These are phyloP conservation scores for Diaporthe vexans DNA, from an alignment of 2,329 filamentous ascomycete genomes.

Conservation along the genomic window DNA sequence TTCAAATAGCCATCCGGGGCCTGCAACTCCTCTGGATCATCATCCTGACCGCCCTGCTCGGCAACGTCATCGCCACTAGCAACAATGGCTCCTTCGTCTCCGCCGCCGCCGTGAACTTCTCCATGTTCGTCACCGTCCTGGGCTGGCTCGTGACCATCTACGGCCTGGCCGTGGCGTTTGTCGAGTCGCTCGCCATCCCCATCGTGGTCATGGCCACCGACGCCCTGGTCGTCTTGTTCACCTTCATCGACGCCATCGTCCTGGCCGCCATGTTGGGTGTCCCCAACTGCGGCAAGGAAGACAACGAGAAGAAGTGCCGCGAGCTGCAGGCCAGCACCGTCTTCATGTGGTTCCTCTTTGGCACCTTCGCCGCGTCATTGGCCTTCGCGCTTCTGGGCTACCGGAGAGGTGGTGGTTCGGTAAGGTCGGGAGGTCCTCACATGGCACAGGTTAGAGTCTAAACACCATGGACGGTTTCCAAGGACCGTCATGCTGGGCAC, in stretches of 20 bases:
- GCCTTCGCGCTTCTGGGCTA: conserved; percentile 68
- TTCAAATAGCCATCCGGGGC: conserved; percentile 62
- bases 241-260: conserved; percentile 78
- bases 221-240: conserved; percentile 73
- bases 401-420: conserved; percentile 63
- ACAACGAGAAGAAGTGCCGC: conserved; percentile 75
- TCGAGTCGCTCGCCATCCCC: conserved; percentile 66
- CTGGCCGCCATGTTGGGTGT: conserved; percentile 77
- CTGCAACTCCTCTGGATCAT: conserved; percentile 66
- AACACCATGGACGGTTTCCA: conserved; percentile 35
- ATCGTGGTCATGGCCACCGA: conserved; percentile 70
- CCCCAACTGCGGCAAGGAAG: conserved; percentile 75
- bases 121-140: conserved; percentile 78
- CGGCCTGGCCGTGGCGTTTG: conserved; percentile 69
- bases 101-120: conserved; percentile 69
- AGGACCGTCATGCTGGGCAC: neutral
- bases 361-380: conserved; percentile 69
- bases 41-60: conserved; percentile 68
- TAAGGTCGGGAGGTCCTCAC: conserved; percentile 59
- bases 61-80: conserved; percentile 69
- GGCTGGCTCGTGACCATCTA: conserved; percentile 76
- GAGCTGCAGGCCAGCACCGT: conserved; percentile 81
- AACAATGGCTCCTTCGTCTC: conserved; percentile 57
- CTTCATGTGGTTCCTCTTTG: conserved; percentile 86
- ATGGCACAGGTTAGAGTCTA: conserved; percentile 71